A percentile compares a stretch with the other conserved stretches of the same genome.
These are phyloP conservation scores for Ceratocystis variospora DNA, from an alignment of 2,329 filamentous ascomycete genomes.

Conservation along the genomic window DNA sequence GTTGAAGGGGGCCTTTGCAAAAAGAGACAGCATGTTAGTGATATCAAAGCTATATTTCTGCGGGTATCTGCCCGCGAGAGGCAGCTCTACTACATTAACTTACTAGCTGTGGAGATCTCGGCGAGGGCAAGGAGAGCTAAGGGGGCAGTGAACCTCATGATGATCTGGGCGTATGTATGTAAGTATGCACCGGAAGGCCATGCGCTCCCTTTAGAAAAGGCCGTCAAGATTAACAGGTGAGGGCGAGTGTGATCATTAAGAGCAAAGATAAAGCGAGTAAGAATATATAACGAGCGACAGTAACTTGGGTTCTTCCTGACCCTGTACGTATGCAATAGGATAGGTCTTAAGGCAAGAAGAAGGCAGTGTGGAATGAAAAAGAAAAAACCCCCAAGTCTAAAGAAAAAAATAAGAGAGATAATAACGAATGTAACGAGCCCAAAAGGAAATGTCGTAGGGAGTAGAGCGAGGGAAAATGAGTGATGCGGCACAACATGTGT, in stretches of 20 bases:
- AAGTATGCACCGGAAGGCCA: constrained; percentile 6
- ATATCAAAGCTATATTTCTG: no score
- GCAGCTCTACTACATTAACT: background rate
- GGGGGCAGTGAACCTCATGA: background rate
- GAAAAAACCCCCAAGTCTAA: background rate
- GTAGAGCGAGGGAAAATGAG: background rate
- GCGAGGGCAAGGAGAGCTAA: background rate
- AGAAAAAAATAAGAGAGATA: background rate
- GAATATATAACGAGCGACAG: background rate
- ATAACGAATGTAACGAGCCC: background rate
- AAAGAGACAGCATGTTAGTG: background rate
- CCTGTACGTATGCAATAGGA: background rate
- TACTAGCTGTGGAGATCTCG: background rate
- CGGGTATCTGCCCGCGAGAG: no score
- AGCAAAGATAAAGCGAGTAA: background rate
- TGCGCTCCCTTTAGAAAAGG: constrained; percentile 2
- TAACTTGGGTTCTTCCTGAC: background rate
- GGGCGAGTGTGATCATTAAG: constrained; percentile 13
- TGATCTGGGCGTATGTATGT: background rate
- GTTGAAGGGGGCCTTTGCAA: background rate
- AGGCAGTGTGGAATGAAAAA: background rate
- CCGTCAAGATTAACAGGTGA: background rate
- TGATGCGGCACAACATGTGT: background rate
- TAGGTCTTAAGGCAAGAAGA: background rate
- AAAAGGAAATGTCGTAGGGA: background rate